phyloP scores from a whole-genome alignment of 192 early-diverging fungal species.

The Hyaloraphidium curvatum region DNA sequence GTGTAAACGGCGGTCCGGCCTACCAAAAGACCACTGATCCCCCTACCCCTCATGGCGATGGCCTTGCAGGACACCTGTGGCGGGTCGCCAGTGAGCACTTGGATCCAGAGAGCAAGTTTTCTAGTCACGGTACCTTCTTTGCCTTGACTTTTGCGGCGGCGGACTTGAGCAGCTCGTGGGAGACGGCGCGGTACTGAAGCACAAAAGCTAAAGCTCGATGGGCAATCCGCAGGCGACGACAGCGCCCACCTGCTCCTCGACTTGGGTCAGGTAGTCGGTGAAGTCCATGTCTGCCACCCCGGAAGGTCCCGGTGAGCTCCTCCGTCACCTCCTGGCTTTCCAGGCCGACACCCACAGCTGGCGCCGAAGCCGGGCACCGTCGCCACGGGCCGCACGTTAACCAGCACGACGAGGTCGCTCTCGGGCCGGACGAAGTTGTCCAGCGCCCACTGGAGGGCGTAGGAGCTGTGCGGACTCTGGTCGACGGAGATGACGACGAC shows the following conservation, averaged over 20 bases:
- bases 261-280: conserved; percentile 8
- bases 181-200: conserved; percentile 7
- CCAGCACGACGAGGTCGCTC: conserved; percentile 15
- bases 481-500: neutral
- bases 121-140: conserved; percentile 9
- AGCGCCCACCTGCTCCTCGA: conserved; percentile 12
- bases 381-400: conserved; percentile 17
- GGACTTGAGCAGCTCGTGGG: conserved; percentile 11
- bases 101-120: too few species aligned
- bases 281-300: conserved; percentile 13
- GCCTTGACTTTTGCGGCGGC: conserved; percentile 7
- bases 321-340: neutral
- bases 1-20: too few species aligned
- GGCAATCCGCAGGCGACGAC: neutral
- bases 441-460: conserved; percentile 19
- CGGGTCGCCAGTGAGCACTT: too few species aligned
- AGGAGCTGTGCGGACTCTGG: conserved; percentile 6
- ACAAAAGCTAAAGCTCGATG: neutral
- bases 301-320: neutral
- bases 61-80: conserved; percentile 14
- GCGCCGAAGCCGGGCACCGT: conserved; percentile 13
- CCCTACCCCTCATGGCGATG: conserved; percentile 33
- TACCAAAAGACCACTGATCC: too few species aligned
- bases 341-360: neutral
- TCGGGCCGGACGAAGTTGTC: conserved; percentile 17